These are phyloP conservation scores for Ustilago hordei DNA, from an alignment of 1,284 basidiomycete species.

Conservation along the genomic window DNA sequence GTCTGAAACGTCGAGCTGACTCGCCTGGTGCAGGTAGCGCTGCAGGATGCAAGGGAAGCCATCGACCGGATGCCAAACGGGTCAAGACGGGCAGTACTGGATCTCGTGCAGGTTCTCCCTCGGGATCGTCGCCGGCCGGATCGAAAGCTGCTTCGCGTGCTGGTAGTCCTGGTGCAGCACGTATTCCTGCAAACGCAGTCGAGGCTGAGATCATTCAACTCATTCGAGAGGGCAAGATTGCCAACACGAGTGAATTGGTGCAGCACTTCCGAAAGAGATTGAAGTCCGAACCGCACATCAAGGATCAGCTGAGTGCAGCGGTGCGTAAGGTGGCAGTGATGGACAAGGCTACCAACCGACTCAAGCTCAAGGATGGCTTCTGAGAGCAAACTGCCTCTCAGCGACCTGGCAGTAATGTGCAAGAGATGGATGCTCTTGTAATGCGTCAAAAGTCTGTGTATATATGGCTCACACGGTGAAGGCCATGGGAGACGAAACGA, in stretches of 20 bases:
- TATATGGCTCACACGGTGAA: too few species aligned
- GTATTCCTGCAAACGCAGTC: slow-evolving; percentile 47
- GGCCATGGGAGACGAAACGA: too few species aligned
- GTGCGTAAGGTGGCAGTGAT: slow-evolving; percentile 61
- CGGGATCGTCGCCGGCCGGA: slow-evolving; percentile 24
- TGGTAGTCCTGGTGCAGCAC: slow-evolving; percentile 42
- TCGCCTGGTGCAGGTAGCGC: slow-evolving; percentile 16
- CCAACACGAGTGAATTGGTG: slow-evolving; percentile 59
- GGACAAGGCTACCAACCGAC: slow-evolving; percentile 60
- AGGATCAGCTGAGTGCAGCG: slow-evolving; percentile 60
- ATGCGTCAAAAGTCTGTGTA: not conserved
- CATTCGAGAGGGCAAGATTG: slow-evolving; percentile 52
- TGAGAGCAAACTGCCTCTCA: not conserved
- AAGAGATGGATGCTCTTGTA: not conserved
- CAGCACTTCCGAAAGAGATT: slow-evolving; percentile 62
- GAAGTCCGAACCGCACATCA: slow-evolving; percentile 60
- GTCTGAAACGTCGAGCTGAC: slow-evolving; percentile 49
- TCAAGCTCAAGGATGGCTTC: slow-evolving; percentile 61
- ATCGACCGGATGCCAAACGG: slow-evolving; percentile 51
- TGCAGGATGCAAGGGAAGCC: slow-evolving; percentile 6
- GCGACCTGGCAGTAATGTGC: not conserved
- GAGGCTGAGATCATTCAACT: slow-evolving; percentile 61
- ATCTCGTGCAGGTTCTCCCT: slow-evolving; percentile 34
- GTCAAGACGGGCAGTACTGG: slow-evolving; percentile 40
- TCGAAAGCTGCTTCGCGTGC: slow-evolving; percentile 47